phyloP scores from a whole-genome alignment of 306 rosid genomes.

The Quercus wislizeni region DNA sequence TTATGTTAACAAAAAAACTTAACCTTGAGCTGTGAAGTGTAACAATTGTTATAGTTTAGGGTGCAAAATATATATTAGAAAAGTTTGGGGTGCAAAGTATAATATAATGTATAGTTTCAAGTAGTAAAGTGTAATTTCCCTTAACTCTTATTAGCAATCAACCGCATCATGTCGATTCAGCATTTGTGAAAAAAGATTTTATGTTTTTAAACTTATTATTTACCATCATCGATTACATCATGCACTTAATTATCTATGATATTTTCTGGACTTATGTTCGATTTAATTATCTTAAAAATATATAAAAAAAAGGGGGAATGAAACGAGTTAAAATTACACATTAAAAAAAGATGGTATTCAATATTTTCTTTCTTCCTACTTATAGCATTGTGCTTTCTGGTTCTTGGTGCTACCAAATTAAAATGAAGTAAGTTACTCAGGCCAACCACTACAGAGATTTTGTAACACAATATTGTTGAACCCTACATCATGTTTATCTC shows the following conservation, averaged over 20 bases:
- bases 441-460: not conserved
- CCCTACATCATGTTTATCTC: not conserved
- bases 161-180: too few relatives aligned
- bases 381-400: not conserved
- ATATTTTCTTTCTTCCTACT: not conserved
- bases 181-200: too few relatives aligned
- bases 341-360: not conserved
- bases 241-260: not conserved
- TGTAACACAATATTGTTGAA: not conserved
- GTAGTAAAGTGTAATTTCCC: too few relatives aligned
- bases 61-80: too few relatives aligned
- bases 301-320: not conserved
- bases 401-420: not conserved
- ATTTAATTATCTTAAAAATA: not conserved
- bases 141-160: too few relatives aligned
- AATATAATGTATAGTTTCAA: too few relatives aligned
- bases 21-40: rapidly evolving
- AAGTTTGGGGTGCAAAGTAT: rapidly evolving
- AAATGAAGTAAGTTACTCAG: not conserved
- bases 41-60: too few relatives aligned
- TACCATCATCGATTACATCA: not conserved
- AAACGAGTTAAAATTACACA: not conserved
- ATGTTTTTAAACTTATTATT: too few relatives aligned
- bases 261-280: not conserved
- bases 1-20: too few relatives aligned